Evolutionary conservation across 1,284 basidiomycete genomes (phyloP), one percentile per base, ranked within the genome.

Genomic region (Nidula niveotomentosa): DNA sequence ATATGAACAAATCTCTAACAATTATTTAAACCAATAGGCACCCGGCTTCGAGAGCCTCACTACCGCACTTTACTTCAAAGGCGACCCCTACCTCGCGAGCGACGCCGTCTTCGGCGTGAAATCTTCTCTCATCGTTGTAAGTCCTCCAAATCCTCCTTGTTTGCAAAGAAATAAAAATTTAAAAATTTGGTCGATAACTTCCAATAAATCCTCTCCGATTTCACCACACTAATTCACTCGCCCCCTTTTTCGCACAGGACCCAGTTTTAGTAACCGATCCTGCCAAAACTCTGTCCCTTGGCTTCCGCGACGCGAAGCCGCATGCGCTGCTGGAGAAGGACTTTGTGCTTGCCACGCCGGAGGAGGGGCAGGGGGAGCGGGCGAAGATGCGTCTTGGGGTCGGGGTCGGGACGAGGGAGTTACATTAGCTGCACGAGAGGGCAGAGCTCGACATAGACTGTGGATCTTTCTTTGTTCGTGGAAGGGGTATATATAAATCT

Each of bases 71-170:
- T 95, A 91, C 69, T 84, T 88, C 17, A 80, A 86, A 55, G 86
- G 84, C 13, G 90, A 93, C 61, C 68, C 75, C 3, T 93, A 81
- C 61, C 60, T 92, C 13, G 69, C 70, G 10, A 90, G 82, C 55
- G 92, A 93, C 63, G 76, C 80, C 3, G 91, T 93, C 1, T 94
- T 94, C 66, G 91, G 91, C 10, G 90, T 90, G 10, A 91, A 88
- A 68, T 79, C 80, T 53, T 88, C 67, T n/a, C 59, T 74, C 23
- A 64, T 74, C 43, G 70, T 77, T 48, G 78, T 79, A 63, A 36
- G 70, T 69, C 10, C 35, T n/a, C 17, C 6, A 39, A 10, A 36
- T 6, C 17, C 48, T 52, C 30, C 6, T 30, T 30, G 3, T 30
- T 30, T 30, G 30, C 30, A 30, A 2, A 30, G 2, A 30, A 30